Base-by-base conservation (phyloP, 2,329 filamentous ascomycete genomes). In the Trichoderma sp. region DNA sequence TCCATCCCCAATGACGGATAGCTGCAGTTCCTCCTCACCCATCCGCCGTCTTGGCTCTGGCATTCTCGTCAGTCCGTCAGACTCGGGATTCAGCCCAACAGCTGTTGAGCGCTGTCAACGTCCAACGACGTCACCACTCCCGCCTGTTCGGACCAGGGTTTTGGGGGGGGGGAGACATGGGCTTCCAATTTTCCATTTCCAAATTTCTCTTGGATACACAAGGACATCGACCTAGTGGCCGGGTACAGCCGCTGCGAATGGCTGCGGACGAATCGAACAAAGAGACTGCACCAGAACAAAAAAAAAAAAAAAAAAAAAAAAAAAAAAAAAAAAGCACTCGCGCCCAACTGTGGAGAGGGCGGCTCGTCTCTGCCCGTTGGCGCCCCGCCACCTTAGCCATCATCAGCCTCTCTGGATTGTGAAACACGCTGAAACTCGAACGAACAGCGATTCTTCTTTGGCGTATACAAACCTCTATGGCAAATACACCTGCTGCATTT, bases 291-390 rank as follows among this genome's bases (percentile, higher is more conserved):
- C 54, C 54, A 39, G 12, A 22, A 54, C 1, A 12, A 22, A 42
- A 54, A 17, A 45, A 22, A 22, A 42, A 45, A 35, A 19, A n/a
- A 35, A 35, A 22, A 35, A 7, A 12, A 35, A 2, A 22, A 22
- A 22, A 22, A 22, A 17, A 29, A 32, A 39, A 34, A 27, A 69
- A 67, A 78, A 77, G 76, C 77, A 78, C 73, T 74, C 75, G 76
- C 70, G 76, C 76, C 76, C 73, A 78, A 78, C 71, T 78, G 77
- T 78, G 76, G 76, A 76, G 72, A 70, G 72, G 67, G 67, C 67
- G 67, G 67, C 67, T 69, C 67, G 67, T 69, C 64, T 69, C 64
- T 69, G 66, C 67, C 67, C 67, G 67, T 57, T 67, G 67, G 59
- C 59, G 59, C 59, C 64, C 64, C 67, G 57, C 67, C 64, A 53